Evolutionary conservation across 306 rosid genomes (phyloP), one percentile per base, ranked within the genome.

Genomic region (Arachis hypogaea): DNA sequence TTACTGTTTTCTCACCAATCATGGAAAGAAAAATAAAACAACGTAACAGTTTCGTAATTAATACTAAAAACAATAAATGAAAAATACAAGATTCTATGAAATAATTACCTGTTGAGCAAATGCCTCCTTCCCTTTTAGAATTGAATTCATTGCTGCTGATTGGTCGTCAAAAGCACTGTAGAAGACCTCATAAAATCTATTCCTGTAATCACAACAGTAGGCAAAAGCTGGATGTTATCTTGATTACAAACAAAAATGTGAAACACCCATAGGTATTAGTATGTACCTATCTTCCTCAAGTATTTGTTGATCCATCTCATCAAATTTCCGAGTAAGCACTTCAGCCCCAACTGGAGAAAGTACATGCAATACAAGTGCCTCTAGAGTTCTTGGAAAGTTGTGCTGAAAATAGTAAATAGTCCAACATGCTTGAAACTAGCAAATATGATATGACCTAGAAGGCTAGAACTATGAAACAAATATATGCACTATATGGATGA

Each of bases 301-400:
- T 72, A 63, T 87, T 62, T 47, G 86, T 79, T 74, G 85, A 82
- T 95, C 98, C 85, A 92, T 90, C 86, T 87, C 91, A 49, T 95
- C 99, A 82, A 95, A 95, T 86, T 92, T 90, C 47, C 84, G 76
- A 41, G 96, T 90, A 78, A 92, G 97, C 64, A 92, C 92, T 83
- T 95, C 99, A 16, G 92, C 88, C 65, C 93, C 97, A 67, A 90
- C 80, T 0, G 98, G 99, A 65, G 98, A 86, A 79, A 92, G 96
- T 66, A 83, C 88, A 82, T 90, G 98, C 81, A 90, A 80, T 57
- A 92, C 83, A 71, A 95, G 83, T 86, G 92, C 96, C 91, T 95
- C 99, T 74, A 92, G 84, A 56, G 96, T 95, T 87, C 96, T 92
- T 54, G 96, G 97, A 80, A 95, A 88, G 85, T 74, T 86, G 63